Base-by-base conservation (phyloP, 2,329 filamentous ascomycete species). In the Exophiala bonariae region DNA sequence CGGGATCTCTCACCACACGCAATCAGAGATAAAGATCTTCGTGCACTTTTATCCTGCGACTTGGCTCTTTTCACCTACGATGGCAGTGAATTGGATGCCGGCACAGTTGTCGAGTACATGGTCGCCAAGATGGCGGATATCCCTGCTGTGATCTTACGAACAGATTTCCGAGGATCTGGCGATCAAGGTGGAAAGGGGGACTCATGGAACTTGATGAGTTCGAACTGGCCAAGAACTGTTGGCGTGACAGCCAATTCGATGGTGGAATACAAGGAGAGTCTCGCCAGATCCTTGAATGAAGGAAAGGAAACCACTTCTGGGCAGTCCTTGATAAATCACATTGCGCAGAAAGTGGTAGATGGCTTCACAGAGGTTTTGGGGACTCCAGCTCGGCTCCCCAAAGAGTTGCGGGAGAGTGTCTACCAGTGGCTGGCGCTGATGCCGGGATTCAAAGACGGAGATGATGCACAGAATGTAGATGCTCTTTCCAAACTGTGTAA, bases 51-150 rank as follows among this genome's bases (percentile, higher is more conserved):
- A 3, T 47, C 50, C n/a, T 60, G 56, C 36, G 58, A 60, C 38
- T 33, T 58, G 26, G 58, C 54, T 3, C 23, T 60, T 22, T 59
- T 60, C 39, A 59, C 54, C 3, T 60, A 59, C 34, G 58, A 60
- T 34, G 58, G 58, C 2, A 30, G 54, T 10, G 58, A 60, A 36
- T 50, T 60, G 16, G 58, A 60, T 33, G 49, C 56, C 9, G 58
- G 58, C 18, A 60, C 58, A 1, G 58, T 60, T 8, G 56, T 59
- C 19, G 58, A 60, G 36, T 60, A 60, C 39, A 57, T 59, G 54
- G 37, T 55, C 26, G 47, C 58, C 23, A 60, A 60, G 41, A 55
- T 57, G 43, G 58, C 58, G 1, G 58, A 60, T 28, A 55, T 60
- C 20, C 58, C 58, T 4, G 38, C 48, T n/a, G 58, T 60, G 14